These are phyloP conservation scores for Pouteria campechiana DNA, from an alignment of 179 eudicot species.

Conservation along the genomic window DNA sequence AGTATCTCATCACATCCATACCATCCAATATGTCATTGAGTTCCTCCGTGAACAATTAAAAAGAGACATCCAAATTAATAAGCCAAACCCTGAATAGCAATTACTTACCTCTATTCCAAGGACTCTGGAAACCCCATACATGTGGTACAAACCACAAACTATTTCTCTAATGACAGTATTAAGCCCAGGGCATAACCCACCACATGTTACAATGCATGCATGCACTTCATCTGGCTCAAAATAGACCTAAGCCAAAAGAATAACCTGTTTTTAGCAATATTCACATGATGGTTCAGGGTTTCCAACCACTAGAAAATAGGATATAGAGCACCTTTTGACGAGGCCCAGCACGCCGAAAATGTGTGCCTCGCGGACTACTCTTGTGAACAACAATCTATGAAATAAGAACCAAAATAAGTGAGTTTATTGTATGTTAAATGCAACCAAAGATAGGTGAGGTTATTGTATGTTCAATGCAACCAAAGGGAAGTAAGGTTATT, in stretches of 20 bases:
- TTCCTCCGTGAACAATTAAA: too few relatives aligned
- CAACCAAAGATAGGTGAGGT: background rate
- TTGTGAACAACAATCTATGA: conserved; percentile 31
- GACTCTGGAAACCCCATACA: conserved; percentile 40
- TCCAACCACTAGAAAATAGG: background rate
- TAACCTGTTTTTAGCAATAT: background rate
- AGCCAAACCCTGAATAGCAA: background rate
- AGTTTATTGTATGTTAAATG: background rate
- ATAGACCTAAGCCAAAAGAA: conserved; percentile 27
- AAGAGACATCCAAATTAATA: background rate
- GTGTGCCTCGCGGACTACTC: conserved; percentile 27
- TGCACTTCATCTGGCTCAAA: conserved; percentile 34
- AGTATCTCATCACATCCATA: too few relatives aligned
- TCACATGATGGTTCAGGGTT: background rate
- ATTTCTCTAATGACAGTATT: conserved; percentile 49
- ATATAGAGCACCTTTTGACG: conserved; percentile 24
- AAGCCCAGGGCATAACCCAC: conserved; percentile 47
- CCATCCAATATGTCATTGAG: too few relatives aligned
- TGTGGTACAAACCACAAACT: conserved; percentile 36
- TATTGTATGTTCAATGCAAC: background rate
- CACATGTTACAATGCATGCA: conserved; percentile 50
- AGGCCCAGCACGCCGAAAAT: conserved; percentile 47
- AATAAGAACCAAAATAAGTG: background rate
- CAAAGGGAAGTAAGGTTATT: background rate
- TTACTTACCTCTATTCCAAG: conserved; percentile 46